These are phyloP conservation scores for Scheffersomyces lignosus DNA, from an alignment of 805 yeast genomes.

Conservation along the genomic window DNA sequence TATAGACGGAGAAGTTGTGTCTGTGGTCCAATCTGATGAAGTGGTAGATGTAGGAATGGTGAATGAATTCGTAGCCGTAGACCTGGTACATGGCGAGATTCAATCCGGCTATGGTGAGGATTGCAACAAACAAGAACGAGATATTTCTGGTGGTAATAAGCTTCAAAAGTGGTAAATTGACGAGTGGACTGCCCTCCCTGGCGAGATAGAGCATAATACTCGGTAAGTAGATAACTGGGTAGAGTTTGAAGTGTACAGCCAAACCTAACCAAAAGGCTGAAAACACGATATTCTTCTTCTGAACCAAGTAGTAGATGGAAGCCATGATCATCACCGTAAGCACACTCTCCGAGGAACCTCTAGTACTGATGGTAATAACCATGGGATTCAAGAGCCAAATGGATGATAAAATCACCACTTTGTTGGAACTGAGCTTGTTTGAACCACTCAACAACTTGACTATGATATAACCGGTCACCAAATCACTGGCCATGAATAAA, in stretches of 20 bases:
- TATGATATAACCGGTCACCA: slow-evolving; percentile 71
- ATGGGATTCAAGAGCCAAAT: slow-evolving; percentile 93
- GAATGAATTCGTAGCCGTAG: slow-evolving; percentile 75
- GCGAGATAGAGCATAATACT: slow-evolving; percentile 53
- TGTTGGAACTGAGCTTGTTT: slow-evolving; percentile 22
- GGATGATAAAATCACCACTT: slow-evolving; percentile 47
- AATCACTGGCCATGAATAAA: slow-evolving; percentile 73
- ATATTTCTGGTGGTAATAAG: slow-evolving; percentile 42
- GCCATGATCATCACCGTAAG: slow-evolving; percentile 74
- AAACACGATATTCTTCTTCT: slow-evolving; percentile 22
- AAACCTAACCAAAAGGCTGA: slow-evolving; percentile 61
- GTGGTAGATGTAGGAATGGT: slow-evolving; percentile 83
- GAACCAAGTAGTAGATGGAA: slow-evolving; percentile 48
- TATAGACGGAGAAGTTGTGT: slow-evolving; percentile 90
- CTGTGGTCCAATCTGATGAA: slow-evolving; percentile 84
- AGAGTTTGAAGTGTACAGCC: slow-evolving; percentile 85
- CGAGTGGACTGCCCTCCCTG: slow-evolving; percentile 18
- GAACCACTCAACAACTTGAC: slow-evolving; percentile 36
- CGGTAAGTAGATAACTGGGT: slow-evolving; percentile 88
- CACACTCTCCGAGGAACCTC: slow-evolving; percentile 93
- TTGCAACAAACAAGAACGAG: slow-evolving; percentile 30
- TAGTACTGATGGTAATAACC: slow-evolving; percentile 88
- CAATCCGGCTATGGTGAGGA: slow-evolving; percentile 44
- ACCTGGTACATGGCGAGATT: slow-evolving; percentile 61
- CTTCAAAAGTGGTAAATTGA: slow-evolving; percentile 26